phyloP scores from a whole-genome alignment of 352 stramenopile species.

The Pythium rhizo-oryzae region DNA sequence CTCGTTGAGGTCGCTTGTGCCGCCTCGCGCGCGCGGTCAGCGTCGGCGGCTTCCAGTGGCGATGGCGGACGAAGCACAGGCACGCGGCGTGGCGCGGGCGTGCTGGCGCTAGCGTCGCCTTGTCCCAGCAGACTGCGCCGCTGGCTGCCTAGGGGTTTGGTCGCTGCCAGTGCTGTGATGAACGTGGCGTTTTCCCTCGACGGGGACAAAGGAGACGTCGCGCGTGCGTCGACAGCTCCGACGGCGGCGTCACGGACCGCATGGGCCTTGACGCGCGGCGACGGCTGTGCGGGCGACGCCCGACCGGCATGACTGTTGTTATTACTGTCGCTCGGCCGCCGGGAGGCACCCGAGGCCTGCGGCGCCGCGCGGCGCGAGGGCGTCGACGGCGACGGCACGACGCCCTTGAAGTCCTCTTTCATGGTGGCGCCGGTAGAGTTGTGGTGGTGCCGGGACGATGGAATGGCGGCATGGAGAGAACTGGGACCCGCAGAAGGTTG shows the following conservation, averaged over 20 bases:
- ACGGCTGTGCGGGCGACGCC: constrained; percentile 7
- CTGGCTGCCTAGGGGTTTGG: constrained; percentile 21
- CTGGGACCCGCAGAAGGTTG: neutral
- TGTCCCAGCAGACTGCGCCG: neutral
- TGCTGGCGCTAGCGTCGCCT: neutral
- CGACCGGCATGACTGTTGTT: neutral
- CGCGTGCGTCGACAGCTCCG: neutral
- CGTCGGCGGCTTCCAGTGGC: constrained; percentile 46
- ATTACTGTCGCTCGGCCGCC: constrained; percentile 30
- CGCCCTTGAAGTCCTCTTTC: constrained; percentile 31
- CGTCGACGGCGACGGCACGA: constrained; percentile 24
- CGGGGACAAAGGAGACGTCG: neutral
- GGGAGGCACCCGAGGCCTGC: constrained; percentile 13
- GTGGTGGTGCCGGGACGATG: neutral
- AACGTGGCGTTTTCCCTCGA: constrained; percentile 34
- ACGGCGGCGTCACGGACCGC: constrained; percentile 4
- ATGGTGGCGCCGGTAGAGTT: neutral
- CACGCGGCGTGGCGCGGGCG: neutral
- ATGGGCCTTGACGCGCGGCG: constrained; percentile 32
- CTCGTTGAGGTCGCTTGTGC: constrained; percentile 5
- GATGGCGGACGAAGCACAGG: constrained; percentile 52
- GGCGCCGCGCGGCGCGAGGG: constrained; percentile 21
- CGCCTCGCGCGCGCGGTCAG: constrained; percentile 30
- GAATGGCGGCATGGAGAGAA: too few species aligned
- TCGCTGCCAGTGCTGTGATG: constrained; percentile 45